Conservation (phyloP, 2,329 filamentous ascomycete genomes). For the Zymoseptoria crescenta region DNA sequence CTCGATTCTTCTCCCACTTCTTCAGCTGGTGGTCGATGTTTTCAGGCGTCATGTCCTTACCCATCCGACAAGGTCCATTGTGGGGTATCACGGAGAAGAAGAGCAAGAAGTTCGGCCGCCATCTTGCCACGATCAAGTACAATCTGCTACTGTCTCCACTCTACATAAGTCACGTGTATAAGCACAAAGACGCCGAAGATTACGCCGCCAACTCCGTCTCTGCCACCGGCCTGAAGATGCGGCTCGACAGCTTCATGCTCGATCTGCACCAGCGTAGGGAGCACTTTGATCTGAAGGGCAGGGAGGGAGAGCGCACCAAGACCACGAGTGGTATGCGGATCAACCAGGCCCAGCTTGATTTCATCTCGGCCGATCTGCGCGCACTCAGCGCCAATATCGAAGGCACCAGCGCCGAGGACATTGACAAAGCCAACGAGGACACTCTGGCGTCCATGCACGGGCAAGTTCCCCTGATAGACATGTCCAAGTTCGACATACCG, state of each 20-base stretch:
- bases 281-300: conserved; percentile 74
- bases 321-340: conserved; percentile 92
- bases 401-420: conserved; percentile 68
- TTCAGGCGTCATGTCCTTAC: conserved; percentile 86
- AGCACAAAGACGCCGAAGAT: conserved; percentile 92
- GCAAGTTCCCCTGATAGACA: conserved; percentile 45
- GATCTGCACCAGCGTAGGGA: conserved; percentile 92
- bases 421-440: conserved; percentile 59
- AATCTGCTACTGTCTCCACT: conserved; percentile 84
- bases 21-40: conserved; percentile 98
- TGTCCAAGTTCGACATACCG: conserved; percentile 88
- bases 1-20: conserved; percentile 96
- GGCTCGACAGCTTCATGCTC: conserved; percentile 93
- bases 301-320: conserved; percentile 57
- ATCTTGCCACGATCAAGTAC: conserved; percentile 98
- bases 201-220: conserved; percentile 70
- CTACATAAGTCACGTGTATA: conserved; percentile 95
- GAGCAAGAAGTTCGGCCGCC: conserved; percentile 95
- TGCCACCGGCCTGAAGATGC: conserved; percentile 91
- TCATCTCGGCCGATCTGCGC: conserved; percentile 83
- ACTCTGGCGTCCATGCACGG: conserved; percentile 50
- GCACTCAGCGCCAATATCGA: conserved; percentile 87
- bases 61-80: conserved; percentile 81
- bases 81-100: conserved; percentile 93
- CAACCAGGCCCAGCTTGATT: conserved; percentile 85